Conservation (phyloP, 2,329 filamentous ascomycete species). For the Penicillium sp. region DNA sequence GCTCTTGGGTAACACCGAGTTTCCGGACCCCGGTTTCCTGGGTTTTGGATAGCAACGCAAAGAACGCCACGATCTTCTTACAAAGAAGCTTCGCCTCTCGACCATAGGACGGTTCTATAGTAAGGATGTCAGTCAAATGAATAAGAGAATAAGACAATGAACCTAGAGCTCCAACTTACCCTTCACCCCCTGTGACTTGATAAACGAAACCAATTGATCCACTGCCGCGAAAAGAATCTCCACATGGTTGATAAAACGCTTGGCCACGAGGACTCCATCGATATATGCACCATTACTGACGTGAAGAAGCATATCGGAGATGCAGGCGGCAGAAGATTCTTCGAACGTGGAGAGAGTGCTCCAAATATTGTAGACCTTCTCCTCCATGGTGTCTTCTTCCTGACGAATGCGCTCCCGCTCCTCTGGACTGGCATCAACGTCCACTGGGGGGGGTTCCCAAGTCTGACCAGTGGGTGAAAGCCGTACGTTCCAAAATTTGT, state of each 20-base stretch:
- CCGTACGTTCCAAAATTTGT: slow-evolving; percentile 99
- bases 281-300: slow-evolving; percentile 97
- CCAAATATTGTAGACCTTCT: slow-evolving; percentile 98
- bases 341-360: slow-evolving; percentile 95
- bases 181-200: slow-evolving; percentile 69
- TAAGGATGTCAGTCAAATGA: slow-evolving; percentile 21
- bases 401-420: slow-evolving; percentile 73
- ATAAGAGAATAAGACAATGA: slow-evolving; percentile 1
- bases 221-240: slow-evolving; percentile 88
- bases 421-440: slow-evolving; percentile 61
- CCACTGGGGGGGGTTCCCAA: slow-evolving; percentile 44
- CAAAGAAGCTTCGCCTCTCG: slow-evolving; percentile 98
- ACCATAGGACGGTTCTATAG: slow-evolving; percentile 78
- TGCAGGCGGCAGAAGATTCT: slow-evolving; percentile 95
- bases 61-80: slow-evolving; percentile 99
- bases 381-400: slow-evolving; percentile 91
- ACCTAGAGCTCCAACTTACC: slow-evolving; percentile 48
- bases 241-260: slow-evolving; percentile 93
- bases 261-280: slow-evolving; percentile 89
- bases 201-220: slow-evolving; percentile 74
- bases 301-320: slow-evolving; percentile 97
- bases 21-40: slow-evolving; percentile 88
- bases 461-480: slow-evolving; percentile 62
- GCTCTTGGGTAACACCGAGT: slow-evolving; percentile 92
- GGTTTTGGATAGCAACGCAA: slow-evolving; percentile 88